phyloP scores from a whole-genome alignment of 805 yeast genomes.

The Tetrapisispora phaffii region DNA sequence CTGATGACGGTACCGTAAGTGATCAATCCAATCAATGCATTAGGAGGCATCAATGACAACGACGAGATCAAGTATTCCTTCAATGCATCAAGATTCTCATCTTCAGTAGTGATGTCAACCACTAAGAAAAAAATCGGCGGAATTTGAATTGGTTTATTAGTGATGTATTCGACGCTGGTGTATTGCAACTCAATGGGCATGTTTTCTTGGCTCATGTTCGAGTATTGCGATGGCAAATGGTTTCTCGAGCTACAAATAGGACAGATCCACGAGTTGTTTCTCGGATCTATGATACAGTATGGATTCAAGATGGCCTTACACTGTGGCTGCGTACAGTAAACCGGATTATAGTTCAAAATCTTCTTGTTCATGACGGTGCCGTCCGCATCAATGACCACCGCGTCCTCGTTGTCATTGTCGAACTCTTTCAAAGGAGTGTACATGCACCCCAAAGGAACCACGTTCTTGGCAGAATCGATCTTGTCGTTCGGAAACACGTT shows the following conservation, averaged over 20 bases:
- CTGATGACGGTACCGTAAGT: slow-evolving; percentile 83
- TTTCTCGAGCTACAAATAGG: slow-evolving; percentile 72
- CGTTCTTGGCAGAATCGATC: slow-evolving; percentile 80
- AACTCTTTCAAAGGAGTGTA: slow-evolving; percentile 87
- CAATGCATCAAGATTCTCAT: slow-evolving; percentile 73
- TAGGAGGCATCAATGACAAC: slow-evolving; percentile 74
- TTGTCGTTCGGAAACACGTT: slow-evolving; percentile 82
- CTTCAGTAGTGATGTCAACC: slow-evolving; percentile 83
- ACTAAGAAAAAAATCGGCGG: slow-evolving; percentile 85
- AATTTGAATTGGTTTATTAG: slow-evolving; percentile 65
- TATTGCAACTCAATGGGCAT: slow-evolving; percentile 73
- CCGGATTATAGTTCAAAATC: slow-evolving; percentile 78
- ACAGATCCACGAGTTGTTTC: slow-evolving; percentile 75
- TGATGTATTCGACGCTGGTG: slow-evolving; percentile 77
- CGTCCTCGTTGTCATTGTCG: slow-evolving; percentile 47
- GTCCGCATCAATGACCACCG: background rate
- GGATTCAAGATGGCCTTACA: slow-evolving; percentile 87
- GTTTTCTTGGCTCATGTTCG: slow-evolving; percentile 61
- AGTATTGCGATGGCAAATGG: slow-evolving; percentile 74
- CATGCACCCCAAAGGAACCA: slow-evolving; percentile 87
- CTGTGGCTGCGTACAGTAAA: slow-evolving; percentile 58
- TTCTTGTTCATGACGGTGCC: background rate
- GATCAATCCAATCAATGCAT: slow-evolving; percentile 77
- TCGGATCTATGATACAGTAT: slow-evolving; percentile 68
- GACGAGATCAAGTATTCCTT: slow-evolving; percentile 72